Evolutionary conservation across 2,329 filamentous ascomycete genomes (phyloP).

Genomic region (Xylariaceae sp.): DNA sequence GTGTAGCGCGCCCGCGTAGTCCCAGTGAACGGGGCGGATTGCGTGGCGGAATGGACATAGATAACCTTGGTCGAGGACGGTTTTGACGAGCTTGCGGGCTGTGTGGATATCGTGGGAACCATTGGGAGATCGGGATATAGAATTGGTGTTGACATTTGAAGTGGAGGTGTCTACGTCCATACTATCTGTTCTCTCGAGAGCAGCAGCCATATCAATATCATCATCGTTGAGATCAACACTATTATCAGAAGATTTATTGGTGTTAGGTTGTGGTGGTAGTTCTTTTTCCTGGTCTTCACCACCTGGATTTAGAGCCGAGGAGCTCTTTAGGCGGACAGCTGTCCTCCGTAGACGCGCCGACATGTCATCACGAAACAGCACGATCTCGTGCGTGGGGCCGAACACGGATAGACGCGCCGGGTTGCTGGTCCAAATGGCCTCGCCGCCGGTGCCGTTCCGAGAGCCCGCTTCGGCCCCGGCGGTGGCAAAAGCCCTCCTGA

Average conservation of each 20-base stretch:
- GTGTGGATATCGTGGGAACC: conserved; percentile 59
- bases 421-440: conserved; percentile 88
- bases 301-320: conserved; percentile 32
- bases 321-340: conserved; percentile 70
- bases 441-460: conserved; percentile 61
- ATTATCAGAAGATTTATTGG: conserved; percentile 14
- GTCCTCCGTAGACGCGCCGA: conserved; percentile 78
- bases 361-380: conserved; percentile 87
- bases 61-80: conserved; percentile 87
- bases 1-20: conserved; percentile 76
- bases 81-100: conserved; percentile 84
- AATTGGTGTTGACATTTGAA: background rate
- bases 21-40: conserved; percentile 86
- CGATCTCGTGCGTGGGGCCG: conserved; percentile 84
- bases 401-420: conserved; percentile 84
- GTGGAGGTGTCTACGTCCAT: conserved; percentile 53
- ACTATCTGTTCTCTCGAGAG: conserved; percentile 34
- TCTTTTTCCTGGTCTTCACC: conserved; percentile 31
- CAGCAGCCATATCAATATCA: conserved; percentile 44
- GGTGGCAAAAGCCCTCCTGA: conserved; percentile 78
- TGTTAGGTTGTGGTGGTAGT: conserved; percentile 8
- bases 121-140: conserved; percentile 15
- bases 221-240: conserved; percentile 29
- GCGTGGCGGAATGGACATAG: conserved; percentile 85
- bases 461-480: conserved; percentile 74